Percentiles rank a stretch among this genome's conserved stretches.
Conservation (phyloP, 768 basidiomycete genomes). For the Gyrodon lividus region DNA sequence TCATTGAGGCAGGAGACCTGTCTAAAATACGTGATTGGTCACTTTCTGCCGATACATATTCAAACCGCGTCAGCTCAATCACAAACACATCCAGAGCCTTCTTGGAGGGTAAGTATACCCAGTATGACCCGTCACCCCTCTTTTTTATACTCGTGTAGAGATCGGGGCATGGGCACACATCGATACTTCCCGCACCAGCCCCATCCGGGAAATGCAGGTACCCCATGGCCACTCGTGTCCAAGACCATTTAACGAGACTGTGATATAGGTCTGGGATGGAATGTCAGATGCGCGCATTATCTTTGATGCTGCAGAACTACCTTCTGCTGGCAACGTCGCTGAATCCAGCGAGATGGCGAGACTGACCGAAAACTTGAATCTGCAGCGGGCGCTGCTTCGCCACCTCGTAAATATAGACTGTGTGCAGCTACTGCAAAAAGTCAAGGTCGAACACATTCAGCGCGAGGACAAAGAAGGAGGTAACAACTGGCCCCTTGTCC, state of each 20-base stretch:
- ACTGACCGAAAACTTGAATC: slow-evolving; percentile 89
- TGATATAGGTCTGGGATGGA: slow-evolving; percentile 85
- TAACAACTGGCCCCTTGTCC: slow-evolving; percentile 80
- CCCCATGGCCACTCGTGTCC: slow-evolving; percentile 9
- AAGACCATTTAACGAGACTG: slow-evolving; percentile 1
- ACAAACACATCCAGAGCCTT: slow-evolving; percentile 72
- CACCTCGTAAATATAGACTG: slow-evolving; percentile 52
- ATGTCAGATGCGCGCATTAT: slow-evolving; percentile 75
- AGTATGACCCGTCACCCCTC: not conserved
- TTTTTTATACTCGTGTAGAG: slow-evolving; percentile 40
- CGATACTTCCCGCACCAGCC: slow-evolving; percentile 61
- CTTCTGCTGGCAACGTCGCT: slow-evolving; percentile 23
- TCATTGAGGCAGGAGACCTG: slow-evolving; percentile 83
- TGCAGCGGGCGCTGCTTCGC: slow-evolving; percentile 80
- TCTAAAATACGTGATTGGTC: slow-evolving; percentile 68
- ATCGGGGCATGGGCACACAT: slow-evolving; percentile 86
- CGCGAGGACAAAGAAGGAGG: slow-evolving; percentile 38
- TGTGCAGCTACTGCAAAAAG: slow-evolving; percentile 67
- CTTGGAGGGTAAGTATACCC: slow-evolving; percentile 50
- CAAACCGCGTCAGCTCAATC: slow-evolving; percentile 85
- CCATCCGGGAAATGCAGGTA: slow-evolving; percentile 86
- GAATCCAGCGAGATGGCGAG: slow-evolving; percentile 63
- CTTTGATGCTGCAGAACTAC: slow-evolving; percentile 57
- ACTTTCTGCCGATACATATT: slow-evolving; percentile 52
- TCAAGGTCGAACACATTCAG: slow-evolving; percentile 71